phyloP scores from a whole-genome alignment of 345 rosid species.

The Carallia pectinifolia region DNA sequence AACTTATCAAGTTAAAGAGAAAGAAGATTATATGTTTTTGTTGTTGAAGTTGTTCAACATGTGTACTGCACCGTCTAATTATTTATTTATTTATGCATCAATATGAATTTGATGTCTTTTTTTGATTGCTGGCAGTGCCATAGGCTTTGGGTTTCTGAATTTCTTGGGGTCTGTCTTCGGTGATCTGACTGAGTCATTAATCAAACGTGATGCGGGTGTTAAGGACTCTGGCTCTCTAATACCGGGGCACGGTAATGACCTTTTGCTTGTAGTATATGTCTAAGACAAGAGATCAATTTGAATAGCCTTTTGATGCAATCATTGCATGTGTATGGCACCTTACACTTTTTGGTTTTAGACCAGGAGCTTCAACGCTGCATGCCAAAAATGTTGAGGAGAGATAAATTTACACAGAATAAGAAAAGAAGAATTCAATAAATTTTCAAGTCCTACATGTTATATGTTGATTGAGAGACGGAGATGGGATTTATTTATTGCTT shows the following conservation, averaged over 20 bases:
- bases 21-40: not conserved
- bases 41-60: not conserved
- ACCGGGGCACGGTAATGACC: slow-evolving; percentile 79
- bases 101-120: slow-evolving; percentile 13
- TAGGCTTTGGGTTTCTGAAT: slow-evolving; percentile 72
- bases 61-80: not conserved
- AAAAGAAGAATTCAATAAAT: too few relatives aligned
- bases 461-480: not conserved
- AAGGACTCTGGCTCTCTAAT: slow-evolving; percentile 95
- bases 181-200: slow-evolving; percentile 93
- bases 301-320: too few relatives aligned
- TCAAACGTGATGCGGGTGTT: slow-evolving; percentile 97
- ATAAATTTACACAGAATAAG: too few relatives aligned
- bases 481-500: not conserved
- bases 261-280: not conserved
- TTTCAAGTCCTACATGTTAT: not conserved
- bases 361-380: too few relatives aligned
- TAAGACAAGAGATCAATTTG: not conserved
- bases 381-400: too few relatives aligned
- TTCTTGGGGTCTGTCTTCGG: slow-evolving; percentile 92
- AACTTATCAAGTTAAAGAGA: too few relatives aligned
- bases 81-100: not conserved
- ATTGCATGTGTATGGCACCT: too few relatives aligned
- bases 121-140: slow-evolving; percentile 52
- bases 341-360: too few relatives aligned